Evolutionary conservation across 2,329 filamentous ascomycete species (phyloP).

Genomic region (Xylogone sp.): DNA sequence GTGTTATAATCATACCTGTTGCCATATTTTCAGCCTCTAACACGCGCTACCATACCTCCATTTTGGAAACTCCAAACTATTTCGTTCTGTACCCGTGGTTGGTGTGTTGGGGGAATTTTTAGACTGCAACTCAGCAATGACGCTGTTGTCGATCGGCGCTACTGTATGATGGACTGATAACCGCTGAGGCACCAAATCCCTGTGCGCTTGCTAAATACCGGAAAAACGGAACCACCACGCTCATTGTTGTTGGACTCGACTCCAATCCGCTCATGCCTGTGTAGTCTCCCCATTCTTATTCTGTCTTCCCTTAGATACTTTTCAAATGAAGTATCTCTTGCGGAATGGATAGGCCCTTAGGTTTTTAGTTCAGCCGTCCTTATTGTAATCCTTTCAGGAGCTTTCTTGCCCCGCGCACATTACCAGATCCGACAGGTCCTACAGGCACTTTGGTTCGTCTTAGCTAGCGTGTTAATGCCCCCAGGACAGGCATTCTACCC

Average conservation of each 20-base stretch:
- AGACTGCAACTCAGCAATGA: background rate
- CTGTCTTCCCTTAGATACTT: too few relatives aligned
- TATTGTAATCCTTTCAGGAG: too few relatives aligned
- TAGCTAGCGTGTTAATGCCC: background rate
- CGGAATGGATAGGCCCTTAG: too few relatives aligned
- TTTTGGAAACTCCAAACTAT: background rate
- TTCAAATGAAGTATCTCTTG: too few relatives aligned
- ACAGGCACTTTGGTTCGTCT: background rate
- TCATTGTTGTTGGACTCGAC: background rate
- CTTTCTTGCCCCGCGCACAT: background rate
- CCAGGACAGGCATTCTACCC: background rate
- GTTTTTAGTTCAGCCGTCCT: too few relatives aligned
- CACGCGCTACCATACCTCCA: background rate
- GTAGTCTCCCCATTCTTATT: too few relatives aligned
- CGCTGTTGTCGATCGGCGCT: background rate
- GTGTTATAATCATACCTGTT: constrained; percentile 4
- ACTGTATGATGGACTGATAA: background rate
- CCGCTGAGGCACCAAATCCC: background rate
- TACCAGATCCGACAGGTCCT: background rate
- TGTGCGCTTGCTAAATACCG: background rate
- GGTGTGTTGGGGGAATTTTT: background rate
- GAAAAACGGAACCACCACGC: background rate
- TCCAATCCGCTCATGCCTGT: background rate
- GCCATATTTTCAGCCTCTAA: constrained; percentile 2
- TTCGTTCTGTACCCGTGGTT: background rate